These are phyloP conservation scores for Phytopythium litorale DNA, from an alignment of 352 stramenopile genomes.

Conservation along the genomic window DNA sequence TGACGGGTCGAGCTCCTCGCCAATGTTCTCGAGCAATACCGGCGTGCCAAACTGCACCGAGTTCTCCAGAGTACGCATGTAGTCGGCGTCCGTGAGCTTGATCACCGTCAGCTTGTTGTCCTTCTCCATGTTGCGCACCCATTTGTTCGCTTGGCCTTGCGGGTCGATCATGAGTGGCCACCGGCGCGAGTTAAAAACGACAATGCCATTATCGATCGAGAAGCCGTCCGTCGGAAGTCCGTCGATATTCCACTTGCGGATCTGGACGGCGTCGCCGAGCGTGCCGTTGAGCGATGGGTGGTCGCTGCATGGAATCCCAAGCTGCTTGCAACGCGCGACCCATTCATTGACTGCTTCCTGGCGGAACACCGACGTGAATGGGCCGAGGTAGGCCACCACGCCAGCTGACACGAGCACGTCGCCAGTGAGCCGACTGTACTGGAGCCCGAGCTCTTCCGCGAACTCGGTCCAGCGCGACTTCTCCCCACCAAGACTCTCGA, in stretches of 20 bases:
- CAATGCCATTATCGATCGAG: conserved; percentile 94
- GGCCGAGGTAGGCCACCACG: conserved; percentile 91
- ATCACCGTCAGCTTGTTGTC: conserved; percentile 90
- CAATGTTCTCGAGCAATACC: conserved; percentile 91
- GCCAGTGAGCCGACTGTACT: conserved; percentile 90
- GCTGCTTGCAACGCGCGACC: conserved; percentile 69
- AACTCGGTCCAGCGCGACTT: conserved; percentile 91
- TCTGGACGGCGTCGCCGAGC: conserved; percentile 88
- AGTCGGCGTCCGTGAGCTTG: conserved; percentile 93
- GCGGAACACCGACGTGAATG: conserved; percentile 90
- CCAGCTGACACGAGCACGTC: conserved; percentile 91
- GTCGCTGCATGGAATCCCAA: conserved; percentile 83
- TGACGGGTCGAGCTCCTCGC: conserved; percentile 90
- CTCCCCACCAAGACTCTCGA: conserved; percentile 91
- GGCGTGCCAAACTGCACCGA: conserved; percentile 91
- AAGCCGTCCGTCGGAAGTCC: conserved; percentile 92
- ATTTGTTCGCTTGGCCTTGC: conserved; percentile 94
- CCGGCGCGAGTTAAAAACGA: conserved; percentile 91
- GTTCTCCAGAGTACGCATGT: conserved; percentile 92
- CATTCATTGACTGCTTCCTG: conserved; percentile 77
- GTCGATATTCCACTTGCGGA: conserved; percentile 95
- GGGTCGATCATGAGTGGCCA: conserved; percentile 96
- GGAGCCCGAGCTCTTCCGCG: conserved; percentile 63
- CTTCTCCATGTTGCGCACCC: conserved; percentile 94
- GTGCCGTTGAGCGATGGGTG: conserved; percentile 83